phyloP scores from a whole-genome alignment of 2,329 filamentous ascomycete genomes.

The Calonectria pauciramosa region DNA sequence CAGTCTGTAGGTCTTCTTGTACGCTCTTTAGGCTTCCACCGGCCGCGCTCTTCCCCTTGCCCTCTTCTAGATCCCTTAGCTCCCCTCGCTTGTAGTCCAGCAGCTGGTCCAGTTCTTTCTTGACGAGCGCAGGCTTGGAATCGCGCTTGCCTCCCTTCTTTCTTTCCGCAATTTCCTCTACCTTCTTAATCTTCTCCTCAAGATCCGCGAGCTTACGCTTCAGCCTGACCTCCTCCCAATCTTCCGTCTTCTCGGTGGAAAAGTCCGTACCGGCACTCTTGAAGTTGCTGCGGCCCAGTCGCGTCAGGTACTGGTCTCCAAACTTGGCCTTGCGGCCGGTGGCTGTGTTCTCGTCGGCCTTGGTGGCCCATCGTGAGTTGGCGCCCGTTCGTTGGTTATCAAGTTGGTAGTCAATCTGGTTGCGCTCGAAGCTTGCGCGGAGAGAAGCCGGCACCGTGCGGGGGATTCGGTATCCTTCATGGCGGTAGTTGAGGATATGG shows the following conservation, averaged over 20 bases:
- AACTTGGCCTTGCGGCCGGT: conserved; percentile 97
- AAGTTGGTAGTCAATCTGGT: conserved; percentile 95
- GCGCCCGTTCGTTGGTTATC: conserved; percentile 77
- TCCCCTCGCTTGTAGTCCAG: conserved; percentile 93
- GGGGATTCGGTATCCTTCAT: conserved; percentile 95
- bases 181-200: conserved; percentile 86
- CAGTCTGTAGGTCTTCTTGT: conserved; percentile 86
- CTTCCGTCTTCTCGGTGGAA: conserved; percentile 84
- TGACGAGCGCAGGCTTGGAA: conserved; percentile 90
- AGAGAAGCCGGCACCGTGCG: conserved; percentile 92
- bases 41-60: conserved; percentile 75
- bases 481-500: conserved; percentile 95
- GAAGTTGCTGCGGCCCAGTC: conserved; percentile 87
- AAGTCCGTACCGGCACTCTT: conserved; percentile 92
- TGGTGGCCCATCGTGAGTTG: conserved; percentile 83
- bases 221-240: conserved; percentile 97
- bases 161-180: conserved; percentile 80
- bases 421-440: conserved; percentile 91
- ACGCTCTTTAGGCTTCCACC: conserved; percentile 83
- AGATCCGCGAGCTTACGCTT: conserved; percentile 93
- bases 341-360: conserved; percentile 82
- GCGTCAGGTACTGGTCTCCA: conserved; percentile 94
- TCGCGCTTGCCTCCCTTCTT: conserved; percentile 76
- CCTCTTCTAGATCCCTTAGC: conserved; percentile 81
- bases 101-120: conserved; percentile 93